These are phyloP conservation scores for Madurella mycetomatis DNA, from an alignment of 2,329 filamentous ascomycete genomes.

Conservation along the genomic window DNA sequence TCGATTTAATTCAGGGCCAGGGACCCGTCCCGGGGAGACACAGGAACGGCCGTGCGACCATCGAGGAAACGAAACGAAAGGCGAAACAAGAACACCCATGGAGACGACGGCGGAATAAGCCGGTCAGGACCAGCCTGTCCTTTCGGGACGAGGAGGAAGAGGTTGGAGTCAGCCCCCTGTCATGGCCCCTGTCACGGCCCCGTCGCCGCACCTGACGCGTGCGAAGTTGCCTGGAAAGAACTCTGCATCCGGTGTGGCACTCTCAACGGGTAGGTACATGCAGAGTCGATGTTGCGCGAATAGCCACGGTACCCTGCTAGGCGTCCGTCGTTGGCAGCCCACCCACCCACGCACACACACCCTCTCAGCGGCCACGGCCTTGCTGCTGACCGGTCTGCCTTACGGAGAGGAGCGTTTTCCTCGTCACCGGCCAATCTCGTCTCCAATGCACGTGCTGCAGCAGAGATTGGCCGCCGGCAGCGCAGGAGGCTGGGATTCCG, in stretches of 20 bases:
- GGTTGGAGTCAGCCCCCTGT: background rate
- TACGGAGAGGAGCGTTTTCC: background rate
- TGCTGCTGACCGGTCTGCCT: background rate
- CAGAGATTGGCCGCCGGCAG: background rate
- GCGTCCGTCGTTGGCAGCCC: background rate
- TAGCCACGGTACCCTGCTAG: background rate
- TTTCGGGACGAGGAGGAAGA: background rate
- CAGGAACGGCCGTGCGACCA: background rate
- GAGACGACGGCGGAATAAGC: background rate
- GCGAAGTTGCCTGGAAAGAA: background rate
- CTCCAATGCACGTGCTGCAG: background rate
- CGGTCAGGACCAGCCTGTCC: background rate
- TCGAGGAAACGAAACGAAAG: background rate
- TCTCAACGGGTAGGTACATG: background rate
- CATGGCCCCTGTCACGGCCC: too few species aligned
- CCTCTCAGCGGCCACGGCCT: background rate
- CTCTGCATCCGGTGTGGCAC: slow-evolving; percentile 1
- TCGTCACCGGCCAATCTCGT: background rate
- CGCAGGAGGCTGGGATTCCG: too few species aligned
- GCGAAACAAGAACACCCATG: background rate
- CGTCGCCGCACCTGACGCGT: background rate
- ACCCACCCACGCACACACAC: background rate
- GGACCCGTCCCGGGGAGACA: slow-evolving; percentile 4
- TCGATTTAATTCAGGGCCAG: background rate
- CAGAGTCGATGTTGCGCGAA: background rate